These are phyloP conservation scores for Elaeis oleifera DNA, from an alignment of 202 grass and related monocot species.

Conservation along the genomic window DNA sequence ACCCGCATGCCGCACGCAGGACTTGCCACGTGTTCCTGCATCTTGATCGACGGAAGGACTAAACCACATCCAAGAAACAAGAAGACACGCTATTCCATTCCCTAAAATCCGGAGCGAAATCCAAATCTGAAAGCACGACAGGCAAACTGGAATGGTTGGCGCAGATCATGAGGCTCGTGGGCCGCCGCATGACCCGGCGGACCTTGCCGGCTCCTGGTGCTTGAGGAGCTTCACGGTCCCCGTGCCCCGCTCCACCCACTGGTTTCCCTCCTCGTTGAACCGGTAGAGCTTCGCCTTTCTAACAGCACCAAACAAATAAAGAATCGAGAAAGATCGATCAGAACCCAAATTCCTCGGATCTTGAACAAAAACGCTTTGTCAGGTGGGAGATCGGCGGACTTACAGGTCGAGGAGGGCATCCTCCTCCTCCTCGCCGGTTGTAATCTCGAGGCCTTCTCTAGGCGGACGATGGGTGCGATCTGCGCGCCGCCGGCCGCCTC, in stretches of 20 bases:
- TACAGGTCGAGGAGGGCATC: slow-evolving; percentile 5
- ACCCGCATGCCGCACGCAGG: slow-evolving; percentile 12
- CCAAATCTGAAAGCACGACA: too few relatives aligned
- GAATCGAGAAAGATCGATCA: background rate
- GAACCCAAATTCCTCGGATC: background rate
- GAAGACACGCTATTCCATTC: background rate
- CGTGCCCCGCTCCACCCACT: too few relatives aligned
- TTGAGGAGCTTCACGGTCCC: too few relatives aligned
- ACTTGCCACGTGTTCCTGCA: slow-evolving; percentile 5
- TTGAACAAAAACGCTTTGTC: background rate
- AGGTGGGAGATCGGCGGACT: too few relatives aligned
- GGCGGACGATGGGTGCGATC: background rate
- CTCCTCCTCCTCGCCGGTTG: slow-evolving; percentile 15
- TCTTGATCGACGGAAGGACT: slow-evolving; percentile 2
- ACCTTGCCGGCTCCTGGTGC: too few relatives aligned
- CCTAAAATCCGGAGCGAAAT: background rate
- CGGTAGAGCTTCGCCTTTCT: slow-evolving; percentile 14
- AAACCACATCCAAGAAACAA: background rate
- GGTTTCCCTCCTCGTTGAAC: background rate
- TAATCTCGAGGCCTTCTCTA: slow-evolving; percentile 1
- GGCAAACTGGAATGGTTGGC: too few relatives aligned
- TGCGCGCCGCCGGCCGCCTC: background rate
- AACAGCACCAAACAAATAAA: too few relatives aligned
- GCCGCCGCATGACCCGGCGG: too few relatives aligned
- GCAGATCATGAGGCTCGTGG: too few relatives aligned